These are phyloP conservation scores for Ascochyta clinopodiicola DNA, from an alignment of 2,329 filamentous ascomycete species.

Conservation along the genomic window DNA sequence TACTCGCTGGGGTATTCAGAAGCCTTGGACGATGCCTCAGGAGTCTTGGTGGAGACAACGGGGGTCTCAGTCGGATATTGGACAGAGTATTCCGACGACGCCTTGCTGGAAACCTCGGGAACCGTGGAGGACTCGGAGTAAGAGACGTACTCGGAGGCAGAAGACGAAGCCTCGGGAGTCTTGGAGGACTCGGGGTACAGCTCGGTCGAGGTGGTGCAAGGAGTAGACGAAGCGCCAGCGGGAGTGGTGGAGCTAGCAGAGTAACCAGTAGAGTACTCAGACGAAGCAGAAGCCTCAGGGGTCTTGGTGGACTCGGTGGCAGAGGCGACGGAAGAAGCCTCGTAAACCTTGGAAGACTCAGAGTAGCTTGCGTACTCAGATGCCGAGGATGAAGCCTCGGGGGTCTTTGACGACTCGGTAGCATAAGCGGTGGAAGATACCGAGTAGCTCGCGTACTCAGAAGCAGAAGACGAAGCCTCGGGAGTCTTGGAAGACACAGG, in stretches of 20 bases:
- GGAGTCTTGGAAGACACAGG: constrained; percentile 16
- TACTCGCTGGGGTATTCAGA: constrained; percentile 3
- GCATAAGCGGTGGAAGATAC: not conserved
- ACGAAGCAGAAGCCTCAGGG: not conserved
- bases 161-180: too few relatives aligned
- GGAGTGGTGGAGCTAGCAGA: constrained; percentile 1
- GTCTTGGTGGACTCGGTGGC: constrained; percentile 9
- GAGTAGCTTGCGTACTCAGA: constrained; percentile 7
- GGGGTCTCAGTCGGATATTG: not conserved
- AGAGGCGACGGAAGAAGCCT: constrained; percentile 2
- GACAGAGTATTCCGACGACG: constrained; percentile 1
- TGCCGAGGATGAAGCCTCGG: not conserved
- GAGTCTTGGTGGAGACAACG: constrained; percentile 3
- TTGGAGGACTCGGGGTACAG: constrained; percentile 10
- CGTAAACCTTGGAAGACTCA: constrained; percentile 8
- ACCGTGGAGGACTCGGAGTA: constrained; percentile 14
- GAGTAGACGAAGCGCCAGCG: constrained; percentile 13
- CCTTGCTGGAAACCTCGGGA: constrained; percentile 10
- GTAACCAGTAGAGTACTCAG: constrained; percentile 3
- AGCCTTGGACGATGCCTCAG: constrained; percentile 4
- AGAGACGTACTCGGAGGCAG: not conserved
- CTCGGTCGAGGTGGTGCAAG: constrained; percentile 22
- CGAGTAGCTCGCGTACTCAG: constrained; percentile 7
- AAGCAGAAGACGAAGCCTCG: constrained; percentile 12
- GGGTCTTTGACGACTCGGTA: constrained; percentile 9